Evolutionary conservation across 1,284 basidiomycete species (phyloP), one percentile per base, ranked within the genome.

Genomic region (Cutaneotrichosporon sp.): DNA sequence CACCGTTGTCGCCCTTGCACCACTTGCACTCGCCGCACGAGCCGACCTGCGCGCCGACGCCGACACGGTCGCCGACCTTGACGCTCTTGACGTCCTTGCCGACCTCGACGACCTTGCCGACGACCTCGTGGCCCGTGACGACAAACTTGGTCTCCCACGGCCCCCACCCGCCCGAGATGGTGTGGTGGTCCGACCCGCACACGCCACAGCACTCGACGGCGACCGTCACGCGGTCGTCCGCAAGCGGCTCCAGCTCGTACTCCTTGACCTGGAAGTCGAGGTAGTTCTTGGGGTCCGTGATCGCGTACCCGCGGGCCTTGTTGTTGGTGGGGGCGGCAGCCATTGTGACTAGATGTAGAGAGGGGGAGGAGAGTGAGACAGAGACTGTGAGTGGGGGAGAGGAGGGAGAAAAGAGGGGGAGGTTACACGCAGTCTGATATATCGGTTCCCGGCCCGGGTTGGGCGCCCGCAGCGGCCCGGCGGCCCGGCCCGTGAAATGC

Each of bases 141-240:
- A 78, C 77, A 67, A 77, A 80, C 46, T 76, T 69, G 58, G 72
- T 72, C 58, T 62, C 56, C 62, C 62, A 72, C 1, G 75, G 74
- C 9, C 78, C 78, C 78, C 78, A 80, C 53, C 78, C 78, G 38
- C 78, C 78, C 16, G 72, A 71, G 67, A 79, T 73, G 56, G 78
- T 79, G 69, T 79, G 78, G 69, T 76, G 74, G 69, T 78, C 76
- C 63, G 67, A 70, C 38, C 73, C 72, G 53, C 77, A 78, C 24
- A 78, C 76, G 60, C 78, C 78, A 58, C 76, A 79, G 67, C 68
- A 71, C 64, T 91, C 90, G 62, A 93, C 90, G 83, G 92, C 91
- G 60, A 91, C 84, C 57, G 89, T 88, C 9, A 88, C 79, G 49
- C 84, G 77, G 66, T 79, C 71, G 54, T 86, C 83, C 76, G 89